phyloP scores from a whole-genome alignment of 2,329 filamentous ascomycete species.

The Capronia americana region DNA sequence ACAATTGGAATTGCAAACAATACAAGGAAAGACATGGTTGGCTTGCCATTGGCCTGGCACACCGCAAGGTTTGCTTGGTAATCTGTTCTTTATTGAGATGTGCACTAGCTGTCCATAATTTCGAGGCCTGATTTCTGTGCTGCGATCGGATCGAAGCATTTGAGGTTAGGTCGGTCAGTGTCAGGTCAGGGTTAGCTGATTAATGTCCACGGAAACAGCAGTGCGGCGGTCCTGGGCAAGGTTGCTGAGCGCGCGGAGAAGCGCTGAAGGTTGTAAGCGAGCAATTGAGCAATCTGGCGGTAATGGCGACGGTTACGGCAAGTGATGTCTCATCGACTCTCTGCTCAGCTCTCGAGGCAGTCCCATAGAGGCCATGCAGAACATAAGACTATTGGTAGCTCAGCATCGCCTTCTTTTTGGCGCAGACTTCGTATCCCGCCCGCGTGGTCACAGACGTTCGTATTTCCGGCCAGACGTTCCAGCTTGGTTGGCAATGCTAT shows the following conservation, averaged over 20 bases:
- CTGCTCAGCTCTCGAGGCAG: neutral
- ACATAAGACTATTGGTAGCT: neutral
- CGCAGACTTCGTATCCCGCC: neutral
- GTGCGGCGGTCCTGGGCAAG: neutral
- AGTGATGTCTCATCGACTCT: neutral
- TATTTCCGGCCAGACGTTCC: neutral
- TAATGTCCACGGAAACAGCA: neutral
- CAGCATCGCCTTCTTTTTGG: neutral
- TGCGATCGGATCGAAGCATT: neutral
- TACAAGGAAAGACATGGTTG: neutral
- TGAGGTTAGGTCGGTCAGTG: neutral
- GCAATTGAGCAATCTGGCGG: neutral
- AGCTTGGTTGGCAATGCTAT: neutral
- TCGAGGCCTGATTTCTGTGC: too few species aligned
- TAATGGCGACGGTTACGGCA: neutral
- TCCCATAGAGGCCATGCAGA: neutral
- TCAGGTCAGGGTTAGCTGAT: neutral
- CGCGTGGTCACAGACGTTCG: neutral
- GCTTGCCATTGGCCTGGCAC: neutral
- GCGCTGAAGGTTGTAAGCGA: neutral
- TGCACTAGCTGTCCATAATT: neutral
- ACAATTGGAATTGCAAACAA: neutral
- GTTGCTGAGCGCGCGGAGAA: neutral
- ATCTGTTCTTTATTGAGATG: conserved; percentile 1
- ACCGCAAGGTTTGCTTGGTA: neutral